These are phyloP conservation scores for Chionographis japonica DNA, from an alignment of 106 monocot species.

Conservation along the genomic window DNA sequence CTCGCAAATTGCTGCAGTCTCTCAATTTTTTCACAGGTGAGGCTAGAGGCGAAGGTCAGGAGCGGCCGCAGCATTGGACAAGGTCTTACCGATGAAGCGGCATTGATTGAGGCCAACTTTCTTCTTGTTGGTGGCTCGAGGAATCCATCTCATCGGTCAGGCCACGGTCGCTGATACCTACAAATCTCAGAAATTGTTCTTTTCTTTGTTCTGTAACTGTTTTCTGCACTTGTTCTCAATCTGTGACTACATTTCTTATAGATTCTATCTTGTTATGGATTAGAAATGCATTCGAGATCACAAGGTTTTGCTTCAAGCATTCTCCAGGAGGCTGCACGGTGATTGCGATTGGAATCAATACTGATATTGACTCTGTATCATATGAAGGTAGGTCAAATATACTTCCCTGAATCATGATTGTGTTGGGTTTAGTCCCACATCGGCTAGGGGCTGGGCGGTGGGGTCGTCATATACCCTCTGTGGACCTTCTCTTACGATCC, in stretches of 20 bases:
- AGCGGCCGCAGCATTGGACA: slow-evolving; percentile 32
- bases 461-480: too few species aligned
- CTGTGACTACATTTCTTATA: too few species aligned
- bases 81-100: slow-evolving; percentile 50
- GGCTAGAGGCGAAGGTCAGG: slow-evolving; percentile 45
- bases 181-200: background rate
- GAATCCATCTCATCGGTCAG: slow-evolving; percentile 32
- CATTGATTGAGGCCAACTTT: slow-evolving; percentile 25
- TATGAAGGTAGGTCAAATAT: slow-evolving; percentile 23
- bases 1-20: background rate
- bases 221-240: background rate
- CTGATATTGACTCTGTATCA: slow-evolving; percentile 5
- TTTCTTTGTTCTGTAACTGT: background rate
- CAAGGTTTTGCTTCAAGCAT: slow-evolving; percentile 50
- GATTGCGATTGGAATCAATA: slow-evolving; percentile 29
- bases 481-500: too few species aligned
- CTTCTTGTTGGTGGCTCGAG: slow-evolving; percentile 45
- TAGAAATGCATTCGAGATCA: slow-evolving; percentile 35
- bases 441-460: too few species aligned
- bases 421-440: too few species aligned
- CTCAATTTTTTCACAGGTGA: slow-evolving; percentile 23
- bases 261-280: too few species aligned
- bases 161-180: background rate
- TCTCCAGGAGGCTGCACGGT: slow-evolving; percentile 48
- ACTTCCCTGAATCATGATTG: background rate